Evolutionary conservation across 805 yeast species (phyloP).

Genomic region (Jamesozyma lodderae): DNA sequence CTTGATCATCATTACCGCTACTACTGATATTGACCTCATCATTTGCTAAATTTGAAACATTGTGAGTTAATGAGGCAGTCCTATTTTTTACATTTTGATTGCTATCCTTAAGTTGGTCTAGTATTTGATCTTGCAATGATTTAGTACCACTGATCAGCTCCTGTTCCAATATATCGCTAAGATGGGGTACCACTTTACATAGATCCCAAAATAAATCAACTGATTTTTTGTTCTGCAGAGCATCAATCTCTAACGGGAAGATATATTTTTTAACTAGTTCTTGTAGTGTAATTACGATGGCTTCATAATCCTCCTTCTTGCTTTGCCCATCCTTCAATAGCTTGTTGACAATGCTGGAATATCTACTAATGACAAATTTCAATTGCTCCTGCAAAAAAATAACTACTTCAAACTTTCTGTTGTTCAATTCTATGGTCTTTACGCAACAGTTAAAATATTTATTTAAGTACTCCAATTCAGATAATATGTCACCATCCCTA

Average conservation of each 20-base stretch:
- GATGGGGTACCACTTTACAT: slow-evolving; percentile 9
- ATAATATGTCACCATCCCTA: neutral
- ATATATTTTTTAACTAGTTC: slow-evolving; percentile 9
- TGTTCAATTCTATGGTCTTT: neutral
- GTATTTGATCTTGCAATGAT: slow-evolving; percentile 7
- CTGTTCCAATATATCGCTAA: slow-evolving; percentile 6
- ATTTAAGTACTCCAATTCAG: slow-evolving; percentile 1
- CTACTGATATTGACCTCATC: too few species aligned
- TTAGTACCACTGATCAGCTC: slow-evolving; percentile 2
- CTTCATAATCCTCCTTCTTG: neutral
- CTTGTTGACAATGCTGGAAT: neutral
- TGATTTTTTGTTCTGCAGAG: slow-evolving; percentile 6
- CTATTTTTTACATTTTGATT: too few species aligned
- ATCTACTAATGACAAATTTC: neutral
- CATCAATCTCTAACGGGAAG: slow-evolving; percentile 11
- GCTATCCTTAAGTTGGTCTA: too few species aligned
- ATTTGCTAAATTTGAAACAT: too few species aligned
- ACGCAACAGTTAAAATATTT: slow-evolving; percentile 4
- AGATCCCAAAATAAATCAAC: slow-evolving; percentile 11
- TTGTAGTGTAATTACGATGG: neutral
- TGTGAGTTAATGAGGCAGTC: too few species aligned
- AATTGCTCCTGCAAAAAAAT: neutral
- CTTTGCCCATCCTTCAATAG: neutral
- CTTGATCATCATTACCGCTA: too few species aligned
- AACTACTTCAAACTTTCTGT: neutral